A percentile compares a stretch with the other conserved stretches of the same genome.
phyloP scores from a whole-genome alignment of 2,329 filamentous ascomycete species.

The Penicillium concentricum region DNA sequence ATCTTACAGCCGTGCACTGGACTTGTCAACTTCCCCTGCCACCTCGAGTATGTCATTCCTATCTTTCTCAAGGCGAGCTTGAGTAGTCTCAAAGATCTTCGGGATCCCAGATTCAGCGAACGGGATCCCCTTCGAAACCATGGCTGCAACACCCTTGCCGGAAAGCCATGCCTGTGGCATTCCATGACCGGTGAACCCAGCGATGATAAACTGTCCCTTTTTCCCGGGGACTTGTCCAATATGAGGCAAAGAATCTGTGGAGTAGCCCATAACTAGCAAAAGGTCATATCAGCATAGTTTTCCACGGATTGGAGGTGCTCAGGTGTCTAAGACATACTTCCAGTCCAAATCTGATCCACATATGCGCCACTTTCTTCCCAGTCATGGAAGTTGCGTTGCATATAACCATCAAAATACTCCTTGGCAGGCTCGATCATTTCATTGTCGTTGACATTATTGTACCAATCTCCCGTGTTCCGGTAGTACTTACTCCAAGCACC shows the following conservation, averaged over 20 bases:
- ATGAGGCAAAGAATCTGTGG: not conserved
- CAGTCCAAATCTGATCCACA: slow-evolving; percentile 34
- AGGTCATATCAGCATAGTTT: too few species aligned
- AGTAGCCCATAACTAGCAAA: not conserved
- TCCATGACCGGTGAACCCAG: not conserved
- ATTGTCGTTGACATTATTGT: not conserved
- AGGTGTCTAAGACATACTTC: slow-evolving; percentile 3
- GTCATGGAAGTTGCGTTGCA: slow-evolving; percentile 35
- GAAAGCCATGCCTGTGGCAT: not conserved
- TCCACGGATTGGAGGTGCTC: too few species aligned
- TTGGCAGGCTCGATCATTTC: slow-evolving; percentile 45
- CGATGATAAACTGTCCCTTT: not conserved
- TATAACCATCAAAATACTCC: slow-evolving; percentile 39
- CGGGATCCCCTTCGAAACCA: not conserved
- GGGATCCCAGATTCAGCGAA: not conserved
- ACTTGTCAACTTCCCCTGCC: not conserved
- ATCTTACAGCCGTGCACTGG: not conserved
- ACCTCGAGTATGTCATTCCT: not conserved
- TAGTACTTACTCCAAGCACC: slow-evolving; percentile 53
- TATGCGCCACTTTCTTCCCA: slow-evolving; percentile 34
- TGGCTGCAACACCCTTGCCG: not conserved
- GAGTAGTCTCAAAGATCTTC: not conserved
- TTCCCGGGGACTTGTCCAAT: not conserved
- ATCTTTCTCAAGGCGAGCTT: not conserved
- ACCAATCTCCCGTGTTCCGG: slow-evolving; percentile 2